Conservation (phyloP, 2,329 filamentous ascomycete species). For the Cytospora mali region DNA sequence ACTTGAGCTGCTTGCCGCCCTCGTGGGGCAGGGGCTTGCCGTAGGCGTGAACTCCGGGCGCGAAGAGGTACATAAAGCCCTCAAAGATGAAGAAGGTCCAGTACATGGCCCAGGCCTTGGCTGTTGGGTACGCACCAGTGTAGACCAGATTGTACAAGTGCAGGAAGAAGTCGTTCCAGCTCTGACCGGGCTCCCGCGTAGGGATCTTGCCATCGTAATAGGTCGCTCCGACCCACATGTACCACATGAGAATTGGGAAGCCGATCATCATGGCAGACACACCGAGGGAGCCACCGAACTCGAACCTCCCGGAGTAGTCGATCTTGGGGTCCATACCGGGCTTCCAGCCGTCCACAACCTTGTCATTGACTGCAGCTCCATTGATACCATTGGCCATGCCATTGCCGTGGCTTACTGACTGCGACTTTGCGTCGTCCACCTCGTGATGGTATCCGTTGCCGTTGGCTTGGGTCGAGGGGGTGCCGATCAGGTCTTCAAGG, state of each 20-base stretch:
- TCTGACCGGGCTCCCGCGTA: slow-evolving; percentile 65
- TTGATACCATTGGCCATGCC: slow-evolving; percentile 34
- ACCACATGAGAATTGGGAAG: slow-evolving; percentile 96
- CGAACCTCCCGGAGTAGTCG: slow-evolving; percentile 66
- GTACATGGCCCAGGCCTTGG: slow-evolving; percentile 89
- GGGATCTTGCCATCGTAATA: slow-evolving; percentile 90
- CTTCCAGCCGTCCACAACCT: slow-evolving; percentile 58
- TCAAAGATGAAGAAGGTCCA: slow-evolving; percentile 92
- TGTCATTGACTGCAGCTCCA: slow-evolving; percentile 36
- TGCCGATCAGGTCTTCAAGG: slow-evolving; percentile 32
- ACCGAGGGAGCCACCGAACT: slow-evolving; percentile 88
- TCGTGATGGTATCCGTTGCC: no score
- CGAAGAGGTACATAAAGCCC: slow-evolving; percentile 76
- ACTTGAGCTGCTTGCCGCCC: slow-evolving; percentile 82
- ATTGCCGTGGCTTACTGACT: slow-evolving; percentile 32
- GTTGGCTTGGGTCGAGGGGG: neutral
- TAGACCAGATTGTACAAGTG: slow-evolving; percentile 76
- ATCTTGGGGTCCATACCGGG: slow-evolving; percentile 63
- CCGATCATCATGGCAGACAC: slow-evolving; percentile 83
- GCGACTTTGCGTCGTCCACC: no score
- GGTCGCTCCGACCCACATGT: slow-evolving; percentile 96
- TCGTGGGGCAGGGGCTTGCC: slow-evolving; percentile 86
- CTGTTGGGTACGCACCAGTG: slow-evolving; percentile 79
- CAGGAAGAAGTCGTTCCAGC: slow-evolving; percentile 67
- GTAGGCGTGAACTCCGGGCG: slow-evolving; percentile 85